Conservation (phyloP, 345 rosid species). For the Eucalyptus microcorys region DNA sequence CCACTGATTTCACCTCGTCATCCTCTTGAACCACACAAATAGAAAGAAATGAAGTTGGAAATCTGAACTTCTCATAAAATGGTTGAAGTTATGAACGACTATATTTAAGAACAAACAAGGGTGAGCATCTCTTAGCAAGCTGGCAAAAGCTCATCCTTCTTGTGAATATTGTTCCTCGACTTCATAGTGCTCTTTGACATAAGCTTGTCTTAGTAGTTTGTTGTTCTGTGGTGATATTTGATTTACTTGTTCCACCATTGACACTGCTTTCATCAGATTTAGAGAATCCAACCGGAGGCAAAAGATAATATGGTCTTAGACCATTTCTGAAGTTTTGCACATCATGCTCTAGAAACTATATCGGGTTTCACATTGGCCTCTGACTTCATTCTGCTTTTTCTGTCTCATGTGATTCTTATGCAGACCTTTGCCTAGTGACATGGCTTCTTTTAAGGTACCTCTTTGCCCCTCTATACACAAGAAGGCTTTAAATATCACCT, state of each 20-base stretch:
- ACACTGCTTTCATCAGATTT: neutral
- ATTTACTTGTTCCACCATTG: neutral
- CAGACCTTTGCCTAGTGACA: slow-evolving; percentile 81
- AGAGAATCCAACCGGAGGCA: neutral
- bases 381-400: neutral
- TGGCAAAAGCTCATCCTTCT: neutral
- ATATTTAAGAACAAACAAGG: neutral
- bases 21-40: neutral
- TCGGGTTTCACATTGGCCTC: neutral
- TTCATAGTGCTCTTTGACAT: neutral
- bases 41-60: neutral
- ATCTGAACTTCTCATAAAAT: neutral
- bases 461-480: neutral
- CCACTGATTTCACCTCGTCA: neutral
- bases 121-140: neutral
- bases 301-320: neutral
- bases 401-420: neutral
- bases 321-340: neutral
- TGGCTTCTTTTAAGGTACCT: slow-evolving; percentile 85
- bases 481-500: neutral
- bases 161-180: neutral
- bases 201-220: neutral
- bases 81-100: neutral
- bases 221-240: neutral
- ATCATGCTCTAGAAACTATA: neutral